phyloP scores from a whole-genome alignment of 441 rosid species.

The Francoa sonchifolia region DNA sequence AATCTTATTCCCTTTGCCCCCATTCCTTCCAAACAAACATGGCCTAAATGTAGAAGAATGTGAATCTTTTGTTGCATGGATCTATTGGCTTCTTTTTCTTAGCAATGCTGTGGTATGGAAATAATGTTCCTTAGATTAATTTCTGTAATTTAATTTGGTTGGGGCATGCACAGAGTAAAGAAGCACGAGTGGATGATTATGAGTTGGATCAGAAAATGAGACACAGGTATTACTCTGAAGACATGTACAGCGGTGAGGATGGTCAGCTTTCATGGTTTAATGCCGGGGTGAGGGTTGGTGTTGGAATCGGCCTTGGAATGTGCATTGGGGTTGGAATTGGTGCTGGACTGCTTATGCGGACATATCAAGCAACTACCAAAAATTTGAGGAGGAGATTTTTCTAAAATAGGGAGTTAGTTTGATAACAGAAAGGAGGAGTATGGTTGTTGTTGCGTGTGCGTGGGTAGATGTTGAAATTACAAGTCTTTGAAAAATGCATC shows the following conservation, averaged over 20 bases:
- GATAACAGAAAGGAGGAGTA: no score
- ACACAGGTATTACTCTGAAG: conserved; percentile 40
- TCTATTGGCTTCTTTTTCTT: no score
- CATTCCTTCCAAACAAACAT: no score
- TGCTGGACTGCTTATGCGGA: conserved; percentile 84
- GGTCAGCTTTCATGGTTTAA: conserved; percentile 94
- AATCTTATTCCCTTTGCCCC: no score
- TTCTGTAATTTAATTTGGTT: conserved; percentile 1
- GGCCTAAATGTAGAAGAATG: no score
- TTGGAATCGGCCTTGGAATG: conserved; percentile 96
- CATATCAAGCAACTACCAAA: conserved; percentile 82
- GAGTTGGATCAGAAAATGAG: conserved; percentile 53
- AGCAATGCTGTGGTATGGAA: no score
- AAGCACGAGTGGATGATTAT: conserved; percentile 35
- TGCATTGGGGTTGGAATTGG: conserved; percentile 90
- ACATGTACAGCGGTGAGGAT: conserved; percentile 70
- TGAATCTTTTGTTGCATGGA: no score
- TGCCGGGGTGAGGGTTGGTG: conserved; percentile 98
- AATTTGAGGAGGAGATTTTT: conserved; percentile 77
- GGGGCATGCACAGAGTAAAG: conserved; percentile 32
- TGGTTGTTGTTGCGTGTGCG: no score
- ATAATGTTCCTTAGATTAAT: no score
- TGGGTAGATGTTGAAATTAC: no score
- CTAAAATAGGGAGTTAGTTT: no score
- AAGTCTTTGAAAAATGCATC: no score